Conservation (phyloP, 140 eudicot species). For the Oenanthe javanica region DNA sequence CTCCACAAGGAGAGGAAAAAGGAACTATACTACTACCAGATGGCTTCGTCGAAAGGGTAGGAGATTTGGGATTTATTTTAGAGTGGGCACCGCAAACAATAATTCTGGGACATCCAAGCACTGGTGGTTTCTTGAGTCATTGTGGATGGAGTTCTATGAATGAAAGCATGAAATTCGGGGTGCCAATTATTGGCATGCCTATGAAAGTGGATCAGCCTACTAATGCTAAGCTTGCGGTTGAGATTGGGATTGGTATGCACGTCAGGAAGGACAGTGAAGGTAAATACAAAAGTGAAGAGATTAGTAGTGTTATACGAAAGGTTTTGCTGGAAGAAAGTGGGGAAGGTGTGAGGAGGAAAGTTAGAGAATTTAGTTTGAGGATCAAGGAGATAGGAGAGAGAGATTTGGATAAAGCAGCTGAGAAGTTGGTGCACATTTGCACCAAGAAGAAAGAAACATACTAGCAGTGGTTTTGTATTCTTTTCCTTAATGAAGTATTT, state of each 20-base stretch:
- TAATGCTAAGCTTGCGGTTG: neutral
- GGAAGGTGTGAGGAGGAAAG: slow-evolving; percentile 2
- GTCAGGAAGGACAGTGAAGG: neutral
- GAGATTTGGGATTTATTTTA: neutral
- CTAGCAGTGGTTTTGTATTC: neutral
- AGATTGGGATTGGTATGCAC: neutral
- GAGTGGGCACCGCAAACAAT: slow-evolving; percentile 5
- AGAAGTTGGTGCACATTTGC: neutral
- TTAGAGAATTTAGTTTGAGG: neutral
- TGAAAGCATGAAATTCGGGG: neutral
- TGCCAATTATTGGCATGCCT: slow-evolving; percentile 1
- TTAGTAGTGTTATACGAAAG: neutral
- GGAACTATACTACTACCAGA: neutral
- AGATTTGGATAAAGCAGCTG: neutral
- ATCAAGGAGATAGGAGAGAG: neutral
- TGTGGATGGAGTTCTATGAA: neutral
- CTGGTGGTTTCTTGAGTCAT: slow-evolving; percentile 3
- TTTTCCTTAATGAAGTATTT: neutral
- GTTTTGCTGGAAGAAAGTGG: slow-evolving; percentile 1
- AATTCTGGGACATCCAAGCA: slow-evolving; percentile 1
- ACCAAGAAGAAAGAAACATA: neutral
- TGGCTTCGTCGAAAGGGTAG: neutral
- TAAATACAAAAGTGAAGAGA: neutral
- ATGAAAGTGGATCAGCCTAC: neutral
- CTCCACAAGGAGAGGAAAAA: neutral